Conservation (phyloP, 768 basidiomycete genomes). For the Termitomyces sp. region DNA sequence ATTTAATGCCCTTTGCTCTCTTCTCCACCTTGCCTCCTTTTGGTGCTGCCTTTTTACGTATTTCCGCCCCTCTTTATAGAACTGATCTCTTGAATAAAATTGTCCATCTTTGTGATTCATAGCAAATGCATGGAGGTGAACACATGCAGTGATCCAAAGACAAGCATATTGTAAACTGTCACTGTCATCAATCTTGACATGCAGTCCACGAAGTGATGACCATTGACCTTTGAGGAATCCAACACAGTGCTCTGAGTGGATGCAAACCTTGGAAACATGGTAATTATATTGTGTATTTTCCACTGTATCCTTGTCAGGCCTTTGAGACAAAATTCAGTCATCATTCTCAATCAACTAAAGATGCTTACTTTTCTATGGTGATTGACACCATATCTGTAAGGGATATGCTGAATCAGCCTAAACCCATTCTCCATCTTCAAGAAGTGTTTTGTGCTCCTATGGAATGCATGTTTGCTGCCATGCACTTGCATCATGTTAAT, state of each 20-base stretch:
- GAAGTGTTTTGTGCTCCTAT: slow-evolving; percentile 18
- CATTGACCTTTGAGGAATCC: slow-evolving; percentile 29
- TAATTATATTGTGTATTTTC: slow-evolving; percentile 21
- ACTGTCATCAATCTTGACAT: slow-evolving; percentile 18
- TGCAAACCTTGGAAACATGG: slow-evolving; percentile 22
- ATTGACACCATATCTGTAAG: neutral
- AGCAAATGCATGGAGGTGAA: slow-evolving; percentile 28
- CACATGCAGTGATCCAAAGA: slow-evolving; percentile 26
- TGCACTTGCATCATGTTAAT: slow-evolving; percentile 32
- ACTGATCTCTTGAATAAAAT: neutral
- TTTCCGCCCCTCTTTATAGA: neutral
- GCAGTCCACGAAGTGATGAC: slow-evolving; percentile 22
- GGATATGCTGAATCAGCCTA: slow-evolving; percentile 39
- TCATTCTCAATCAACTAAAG: no score
- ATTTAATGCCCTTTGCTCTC: neutral
- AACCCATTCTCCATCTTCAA: slow-evolving; percentile 25
- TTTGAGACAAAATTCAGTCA: no score
- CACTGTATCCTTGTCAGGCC: slow-evolving; percentile 15
- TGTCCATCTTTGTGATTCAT: neutral
- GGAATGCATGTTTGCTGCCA: slow-evolving; percentile 21
- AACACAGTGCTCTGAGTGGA: slow-evolving; percentile 29
- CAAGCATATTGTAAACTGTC: slow-evolving; percentile 16
- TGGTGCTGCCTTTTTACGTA: neutral
- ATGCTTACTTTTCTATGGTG: slow-evolving; percentile 19
- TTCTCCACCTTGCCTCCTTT: neutral